Evolutionary conservation across 257 asterid genomes (phyloP), one percentile per base, ranked within the genome.

Genomic region (Capsicum chinense): DNA sequence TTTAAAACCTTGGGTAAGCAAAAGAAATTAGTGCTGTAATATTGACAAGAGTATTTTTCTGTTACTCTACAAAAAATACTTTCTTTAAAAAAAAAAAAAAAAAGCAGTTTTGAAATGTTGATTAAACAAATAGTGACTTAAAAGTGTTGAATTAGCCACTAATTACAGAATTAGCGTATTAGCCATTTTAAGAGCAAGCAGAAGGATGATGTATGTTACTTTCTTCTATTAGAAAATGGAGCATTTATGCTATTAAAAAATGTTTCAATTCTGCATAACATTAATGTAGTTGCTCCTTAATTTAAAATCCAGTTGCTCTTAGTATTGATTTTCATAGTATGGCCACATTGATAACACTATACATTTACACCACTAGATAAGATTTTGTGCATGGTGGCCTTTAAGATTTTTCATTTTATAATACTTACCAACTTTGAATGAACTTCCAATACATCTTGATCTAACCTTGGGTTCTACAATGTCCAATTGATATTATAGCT

Each of bases 391-490:
- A 26, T 19, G 21, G 62, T 74, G 47, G 81, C 81, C 42, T 74
- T 74, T 3, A 3, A 12, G 10, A 52, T 12, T 21, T 39, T 37
- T 52, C 12, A 76, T 52, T 26, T 76, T 19, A 52, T 76, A 10
- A 26, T 26, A 2, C 35, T 44, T 26, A 17, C 35, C 35, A 13
- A 13, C 81, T 6, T 54, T 54, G 44, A 52, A 76, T 76, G 63
- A 54, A 54, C 26, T 76, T 52, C 48, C 26, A 26, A 1, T 26
- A 76, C 47, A 76, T 15, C 26, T 76, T 76, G 81, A 76, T 76
- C 81, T 26, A 76, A 76, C 81, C 81, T 76, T 47, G 81, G 9
- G n/a, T 76, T 76, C 81, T 33, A 14, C 81, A 7, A 52, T 4
- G 19, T 76, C 26, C 48, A 54, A 76, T 33, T 76, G 7, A 3